A percentile compares a stretch with the other conserved stretches of the same genome.
Conservation (phyloP, 2,329 filamentous ascomycete species). For the Beauveria sp. region DNA sequence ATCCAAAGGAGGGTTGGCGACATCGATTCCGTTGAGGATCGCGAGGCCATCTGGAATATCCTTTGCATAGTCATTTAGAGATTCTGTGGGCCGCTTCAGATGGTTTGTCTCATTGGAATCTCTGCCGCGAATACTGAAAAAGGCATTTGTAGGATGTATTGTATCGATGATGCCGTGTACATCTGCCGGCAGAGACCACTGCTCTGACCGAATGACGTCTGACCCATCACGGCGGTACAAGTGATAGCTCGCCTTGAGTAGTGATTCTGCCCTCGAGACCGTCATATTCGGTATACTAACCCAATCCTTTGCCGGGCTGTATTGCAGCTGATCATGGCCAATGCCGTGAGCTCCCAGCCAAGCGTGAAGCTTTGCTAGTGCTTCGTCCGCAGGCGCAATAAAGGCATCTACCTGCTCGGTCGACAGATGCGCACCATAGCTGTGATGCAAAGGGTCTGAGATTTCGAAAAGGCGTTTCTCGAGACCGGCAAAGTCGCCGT, state of each 20-base stretch:
- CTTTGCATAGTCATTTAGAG: not conserved
- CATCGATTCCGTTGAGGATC: not conserved
- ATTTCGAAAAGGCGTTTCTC: conserved; percentile 3
- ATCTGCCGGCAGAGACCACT: not conserved
- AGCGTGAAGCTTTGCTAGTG: not conserved
- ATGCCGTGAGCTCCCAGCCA: conserved; percentile 1
- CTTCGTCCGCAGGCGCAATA: not conserved
- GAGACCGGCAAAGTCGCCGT: not conserved
- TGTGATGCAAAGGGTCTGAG: not conserved
- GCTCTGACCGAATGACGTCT: not conserved
- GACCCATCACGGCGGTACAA: not conserved
- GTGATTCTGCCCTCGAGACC: not conserved
- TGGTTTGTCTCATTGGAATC: not conserved
- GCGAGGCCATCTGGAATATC: not conserved
- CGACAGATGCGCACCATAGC: not conserved
- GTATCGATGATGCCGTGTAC: not conserved
- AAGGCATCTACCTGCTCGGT: conserved; percentile 2
- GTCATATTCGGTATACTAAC: not conserved
- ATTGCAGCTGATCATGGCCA: not conserved
- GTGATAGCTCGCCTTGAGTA: not conserved
- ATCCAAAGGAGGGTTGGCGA: not conserved
- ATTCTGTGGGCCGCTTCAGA: not conserved
- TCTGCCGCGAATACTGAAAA: not conserved
- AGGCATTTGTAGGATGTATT: conserved; percentile 1
- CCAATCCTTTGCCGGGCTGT: conserved; percentile 3